Evolutionary conservation across 345 rosid species (phyloP).

Genomic region (Pistacia atlantica): DNA sequence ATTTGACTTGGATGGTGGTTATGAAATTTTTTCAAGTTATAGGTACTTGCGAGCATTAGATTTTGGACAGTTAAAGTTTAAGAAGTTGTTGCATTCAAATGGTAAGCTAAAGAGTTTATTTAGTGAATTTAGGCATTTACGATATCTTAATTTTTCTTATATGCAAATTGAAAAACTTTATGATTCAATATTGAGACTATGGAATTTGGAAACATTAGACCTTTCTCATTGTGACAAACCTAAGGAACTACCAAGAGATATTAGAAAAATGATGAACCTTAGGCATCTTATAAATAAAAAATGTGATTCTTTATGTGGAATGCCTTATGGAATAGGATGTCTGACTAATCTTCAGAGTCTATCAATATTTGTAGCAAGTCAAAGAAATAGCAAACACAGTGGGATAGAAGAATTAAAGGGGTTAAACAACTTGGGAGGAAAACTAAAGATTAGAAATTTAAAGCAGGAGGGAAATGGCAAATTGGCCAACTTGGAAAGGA

Average conservation of each 20-base stretch:
- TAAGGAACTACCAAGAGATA: background rate
- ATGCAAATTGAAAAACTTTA: slow-evolving; percentile 1
- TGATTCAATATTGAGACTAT: background rate
- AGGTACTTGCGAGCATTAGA: background rate
- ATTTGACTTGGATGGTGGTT: no score
- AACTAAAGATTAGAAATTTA: background rate
- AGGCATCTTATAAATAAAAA: background rate
- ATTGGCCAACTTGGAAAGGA: background rate
- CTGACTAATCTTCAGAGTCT: slow-evolving; percentile 9
- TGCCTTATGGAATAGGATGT: slow-evolving; percentile 1
- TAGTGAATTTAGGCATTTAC: background rate
- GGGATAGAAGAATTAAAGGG: background rate
- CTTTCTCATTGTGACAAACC: slow-evolving; percentile 11
- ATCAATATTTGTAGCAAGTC: background rate
- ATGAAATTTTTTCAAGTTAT: no score
- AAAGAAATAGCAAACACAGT: background rate
- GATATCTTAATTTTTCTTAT: slow-evolving; percentile 12
- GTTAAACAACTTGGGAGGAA: slow-evolving; percentile 12
- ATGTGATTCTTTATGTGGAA: background rate
- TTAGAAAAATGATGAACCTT: background rate
- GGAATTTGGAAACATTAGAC: slow-evolving; percentile 12
- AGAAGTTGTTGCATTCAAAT: background rate
- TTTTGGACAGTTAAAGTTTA: background rate
- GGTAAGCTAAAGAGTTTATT: background rate
- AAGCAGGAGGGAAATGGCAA: background rate